Percentiles rank a stretch among this genome's conserved stretches.
Conservation (phyloP, 768 basidiomycete genomes). For the Xerocomellus amylosporus region DNA sequence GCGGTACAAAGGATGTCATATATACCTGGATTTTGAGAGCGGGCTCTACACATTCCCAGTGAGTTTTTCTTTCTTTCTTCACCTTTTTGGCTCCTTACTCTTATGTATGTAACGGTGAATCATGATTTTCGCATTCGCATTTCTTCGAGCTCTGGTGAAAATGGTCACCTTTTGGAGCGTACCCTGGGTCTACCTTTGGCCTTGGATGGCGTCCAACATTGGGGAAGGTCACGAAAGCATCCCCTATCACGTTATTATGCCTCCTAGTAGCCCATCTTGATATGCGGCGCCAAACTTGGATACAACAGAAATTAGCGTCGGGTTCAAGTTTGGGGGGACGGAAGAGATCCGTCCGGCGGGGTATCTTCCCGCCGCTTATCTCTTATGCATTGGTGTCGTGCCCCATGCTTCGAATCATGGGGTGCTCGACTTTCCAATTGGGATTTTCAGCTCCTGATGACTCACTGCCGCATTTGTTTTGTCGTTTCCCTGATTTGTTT, state of each 20-base stretch:
- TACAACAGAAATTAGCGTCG: not conserved
- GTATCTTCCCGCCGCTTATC: not conserved
- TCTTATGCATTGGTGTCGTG: not conserved
- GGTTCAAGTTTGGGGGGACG: slow-evolving; percentile 4
- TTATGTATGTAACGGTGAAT: not conserved
- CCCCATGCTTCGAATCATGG: not conserved
- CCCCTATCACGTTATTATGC: not conserved
- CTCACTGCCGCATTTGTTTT: not conserved
- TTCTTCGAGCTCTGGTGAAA: too few relatives aligned
- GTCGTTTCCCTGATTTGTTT: not conserved
- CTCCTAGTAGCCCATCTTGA: not conserved
- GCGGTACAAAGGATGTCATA: slow-evolving; percentile 58
- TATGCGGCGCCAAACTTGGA: not conserved
- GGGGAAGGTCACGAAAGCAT: not conserved
- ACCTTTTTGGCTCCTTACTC: not conserved
- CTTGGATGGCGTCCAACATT: not conserved
- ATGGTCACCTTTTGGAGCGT: too few relatives aligned
- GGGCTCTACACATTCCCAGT: slow-evolving; percentile 88
- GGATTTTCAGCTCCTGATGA: not conserved
- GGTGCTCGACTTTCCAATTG: not conserved
- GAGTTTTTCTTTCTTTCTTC: slow-evolving; percentile 24
- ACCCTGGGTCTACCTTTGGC: not conserved
- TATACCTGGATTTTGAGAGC: slow-evolving; percentile 66
- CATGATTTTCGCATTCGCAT: not conserved
- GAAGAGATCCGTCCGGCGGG: slow-evolving; percentile 28